phyloP scores from a whole-genome alignment of 345 rosid species.

The Carallia pectinifolia region DNA sequence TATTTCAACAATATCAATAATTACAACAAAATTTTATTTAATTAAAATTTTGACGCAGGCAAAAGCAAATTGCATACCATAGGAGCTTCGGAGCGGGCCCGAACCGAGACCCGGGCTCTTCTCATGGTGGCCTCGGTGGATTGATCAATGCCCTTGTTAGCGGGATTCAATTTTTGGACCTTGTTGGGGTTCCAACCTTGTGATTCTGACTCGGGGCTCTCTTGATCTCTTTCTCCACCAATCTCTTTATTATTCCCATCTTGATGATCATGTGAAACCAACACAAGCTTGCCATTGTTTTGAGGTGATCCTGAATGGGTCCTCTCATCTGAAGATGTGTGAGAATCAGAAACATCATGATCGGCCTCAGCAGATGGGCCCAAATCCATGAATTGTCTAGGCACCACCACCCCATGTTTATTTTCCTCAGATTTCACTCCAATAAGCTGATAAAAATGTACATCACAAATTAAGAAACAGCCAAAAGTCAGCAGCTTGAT shows the following conservation, averaged over 20 bases:
- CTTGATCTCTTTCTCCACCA: constrained; percentile 57
- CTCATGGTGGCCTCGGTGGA: constrained; percentile 83
- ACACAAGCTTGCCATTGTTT: constrained; percentile 28
- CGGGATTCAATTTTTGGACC: constrained; percentile 40
- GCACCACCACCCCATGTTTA: constrained; percentile 43
- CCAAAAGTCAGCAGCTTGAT: neutral
- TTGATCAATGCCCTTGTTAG: constrained; percentile 45
- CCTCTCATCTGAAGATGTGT: constrained; percentile 70
- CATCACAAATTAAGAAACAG: neutral
- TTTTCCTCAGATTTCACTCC: constrained; percentile 41
- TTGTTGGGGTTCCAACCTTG: constrained; percentile 64
- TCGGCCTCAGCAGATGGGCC: constrained; percentile 47
- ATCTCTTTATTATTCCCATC: constrained; percentile 37
- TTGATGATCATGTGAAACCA: constrained; percentile 32
- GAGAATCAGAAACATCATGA: constrained; percentile 37
- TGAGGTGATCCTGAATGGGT: constrained; percentile 57
- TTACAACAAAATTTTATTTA: neutral
- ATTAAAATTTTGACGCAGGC: neutral
- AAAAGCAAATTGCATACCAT: constrained; percentile 46
- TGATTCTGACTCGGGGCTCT: constrained; percentile 65
- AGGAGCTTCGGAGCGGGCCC: constrained; percentile 97
- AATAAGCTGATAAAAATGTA: constrained; percentile 31
- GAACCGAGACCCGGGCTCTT: constrained; percentile 96
- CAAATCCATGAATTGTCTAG: constrained; percentile 65
- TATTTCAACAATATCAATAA: neutral